Evolutionary conservation across 2,329 filamentous ascomycete genomes (phyloP).

Genomic region (Fusarium acutatum): DNA sequence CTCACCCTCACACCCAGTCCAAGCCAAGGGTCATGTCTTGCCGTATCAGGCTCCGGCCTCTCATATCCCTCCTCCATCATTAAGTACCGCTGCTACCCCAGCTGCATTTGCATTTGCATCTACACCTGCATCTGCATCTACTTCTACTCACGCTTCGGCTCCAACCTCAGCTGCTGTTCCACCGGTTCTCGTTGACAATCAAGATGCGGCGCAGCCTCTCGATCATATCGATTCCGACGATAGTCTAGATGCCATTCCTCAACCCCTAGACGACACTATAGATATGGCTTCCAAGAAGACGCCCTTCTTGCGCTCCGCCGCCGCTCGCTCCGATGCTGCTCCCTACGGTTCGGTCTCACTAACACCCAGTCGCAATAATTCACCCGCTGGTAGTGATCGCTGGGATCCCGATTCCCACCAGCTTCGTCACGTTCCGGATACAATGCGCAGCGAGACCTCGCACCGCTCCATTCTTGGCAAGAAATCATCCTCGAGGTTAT

Average conservation of each 20-base stretch:
- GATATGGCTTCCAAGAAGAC: constrained; percentile 50
- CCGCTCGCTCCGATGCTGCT: constrained; percentile 42
- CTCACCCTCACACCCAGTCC: constrained; percentile 36
- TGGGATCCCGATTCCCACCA: constrained; percentile 44
- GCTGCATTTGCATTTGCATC: constrained; percentile 16
- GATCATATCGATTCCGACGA: constrained; percentile 12
- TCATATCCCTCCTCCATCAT: constrained; percentile 35
- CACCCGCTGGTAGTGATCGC: constrained; percentile 48
- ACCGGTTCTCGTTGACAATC: not conserved
- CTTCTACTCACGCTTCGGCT: not conserved
- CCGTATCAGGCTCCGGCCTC: constrained; percentile 35
- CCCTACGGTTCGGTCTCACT: constrained; percentile 52
- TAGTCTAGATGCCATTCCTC: constrained; percentile 39
- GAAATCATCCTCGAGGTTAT: constrained; percentile 49
- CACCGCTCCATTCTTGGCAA: constrained; percentile 44
- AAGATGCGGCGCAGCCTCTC: constrained; percentile 19
- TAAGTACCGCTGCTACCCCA: constrained; percentile 34
- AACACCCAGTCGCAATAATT: constrained; percentile 48
- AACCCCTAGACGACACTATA: constrained; percentile 26
- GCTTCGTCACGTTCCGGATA: constrained; percentile 47
- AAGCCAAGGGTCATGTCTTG: constrained; percentile 40
- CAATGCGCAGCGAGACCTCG: constrained; percentile 45
- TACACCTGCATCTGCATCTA: constrained; percentile 16
- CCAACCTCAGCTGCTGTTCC: not conserved
- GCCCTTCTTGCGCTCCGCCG: constrained; percentile 47